phyloP scores from a whole-genome alignment of 164 flowering plant species.

The Tinospora cordifolia region DNA sequence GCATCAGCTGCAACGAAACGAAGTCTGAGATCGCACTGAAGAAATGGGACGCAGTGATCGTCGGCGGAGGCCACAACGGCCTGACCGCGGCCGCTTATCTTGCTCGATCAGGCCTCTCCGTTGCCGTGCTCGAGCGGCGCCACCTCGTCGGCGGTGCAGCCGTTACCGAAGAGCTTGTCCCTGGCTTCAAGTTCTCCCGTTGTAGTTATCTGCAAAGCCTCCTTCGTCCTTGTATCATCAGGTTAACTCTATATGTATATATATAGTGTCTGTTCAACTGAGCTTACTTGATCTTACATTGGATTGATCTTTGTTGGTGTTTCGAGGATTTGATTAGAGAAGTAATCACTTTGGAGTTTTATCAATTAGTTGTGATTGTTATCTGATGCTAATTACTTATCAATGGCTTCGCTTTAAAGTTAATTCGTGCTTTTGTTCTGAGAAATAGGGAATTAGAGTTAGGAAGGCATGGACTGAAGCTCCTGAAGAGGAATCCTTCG shows the following conservation, averaged over 20 bases:
- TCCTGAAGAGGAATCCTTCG: constrained; percentile 76
- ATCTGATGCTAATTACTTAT: neutral
- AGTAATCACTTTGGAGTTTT: neutral
- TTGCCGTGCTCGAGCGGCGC: constrained; percentile 89
- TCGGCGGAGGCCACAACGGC: constrained; percentile 97
- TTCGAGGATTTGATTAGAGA: neutral
- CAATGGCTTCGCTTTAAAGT: neutral
- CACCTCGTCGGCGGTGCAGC: constrained; percentile 92
- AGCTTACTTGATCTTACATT: too few relatives aligned
- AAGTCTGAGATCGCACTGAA: constrained; percentile 3
- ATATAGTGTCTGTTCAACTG: too few relatives aligned
- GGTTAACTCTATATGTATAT: constrained; percentile 18
- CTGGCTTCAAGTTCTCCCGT: constrained; percentile 92
- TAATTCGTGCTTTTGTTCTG: neutral
- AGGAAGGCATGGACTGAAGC: constrained; percentile 71
- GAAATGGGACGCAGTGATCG: constrained; percentile 85
- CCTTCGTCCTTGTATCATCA: constrained; percentile 80
- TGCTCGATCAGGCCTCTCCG: constrained; percentile 86
- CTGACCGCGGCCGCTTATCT: constrained; percentile 87
- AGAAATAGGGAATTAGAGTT: constrained; percentile 62
- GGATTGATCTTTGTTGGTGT: too few relatives aligned
- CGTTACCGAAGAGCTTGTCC: constrained; percentile 84
- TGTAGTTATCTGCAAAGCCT: constrained; percentile 98
- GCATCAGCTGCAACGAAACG: neutral
- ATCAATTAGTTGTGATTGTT: neutral